These are phyloP conservation scores for Acanthamoeba sp. DNA, from an alignment of 208 protist species.

Conservation along the genomic window DNA sequence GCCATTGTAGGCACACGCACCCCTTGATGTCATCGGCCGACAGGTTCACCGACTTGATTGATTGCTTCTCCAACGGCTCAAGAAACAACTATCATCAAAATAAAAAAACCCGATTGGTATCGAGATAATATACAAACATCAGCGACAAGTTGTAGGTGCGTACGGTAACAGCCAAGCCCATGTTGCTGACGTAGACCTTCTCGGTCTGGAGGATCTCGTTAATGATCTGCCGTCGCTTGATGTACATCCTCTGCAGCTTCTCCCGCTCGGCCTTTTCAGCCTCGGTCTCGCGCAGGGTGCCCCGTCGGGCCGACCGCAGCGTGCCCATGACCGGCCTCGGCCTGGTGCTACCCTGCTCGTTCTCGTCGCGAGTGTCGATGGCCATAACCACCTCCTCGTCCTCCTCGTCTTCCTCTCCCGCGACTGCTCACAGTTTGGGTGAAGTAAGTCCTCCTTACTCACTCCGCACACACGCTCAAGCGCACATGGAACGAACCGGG, in stretches of 20 bases:
- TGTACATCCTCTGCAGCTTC: not conserved
- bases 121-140: not conserved
- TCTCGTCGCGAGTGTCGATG: constrained; percentile 31
- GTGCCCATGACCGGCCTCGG: not conserved
- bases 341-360: not conserved
- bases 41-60: not conserved
- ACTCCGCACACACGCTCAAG: not conserved
- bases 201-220: constrained; percentile 59
- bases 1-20: not conserved
- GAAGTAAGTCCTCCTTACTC: too few species aligned
- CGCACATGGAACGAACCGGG: not conserved
- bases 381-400: constrained; percentile 17
- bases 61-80: constrained; percentile 21
- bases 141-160: not conserved
- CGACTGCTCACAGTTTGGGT: not conserved
- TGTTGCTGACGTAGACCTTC: constrained; percentile 11
- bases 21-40: not conserved
- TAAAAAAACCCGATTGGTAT: too few species aligned
- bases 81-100: not conserved
- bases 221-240: constrained; percentile 52
- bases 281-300: not conserved
- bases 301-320: not conserved
- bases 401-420: not conserved
- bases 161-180: not conserved
- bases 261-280: not conserved